Percentiles rank a stretch among this genome's conserved stretches.
phyloP scores from a whole-genome alignment of 148 eudicot genomes.

The Rhododendron kiyosumense region DNA sequence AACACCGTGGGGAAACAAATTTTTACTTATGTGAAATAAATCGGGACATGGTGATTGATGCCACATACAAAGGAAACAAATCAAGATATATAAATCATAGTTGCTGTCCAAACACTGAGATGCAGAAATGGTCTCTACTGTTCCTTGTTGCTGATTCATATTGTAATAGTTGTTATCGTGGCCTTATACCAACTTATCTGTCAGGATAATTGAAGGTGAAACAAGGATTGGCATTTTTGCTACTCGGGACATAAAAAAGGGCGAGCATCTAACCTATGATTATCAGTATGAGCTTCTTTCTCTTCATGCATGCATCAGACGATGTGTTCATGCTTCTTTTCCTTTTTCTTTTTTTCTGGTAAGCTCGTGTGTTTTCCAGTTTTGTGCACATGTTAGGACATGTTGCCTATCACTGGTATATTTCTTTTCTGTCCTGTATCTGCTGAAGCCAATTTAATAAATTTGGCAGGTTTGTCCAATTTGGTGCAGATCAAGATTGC shows the following conservation, averaged over 20 bases:
- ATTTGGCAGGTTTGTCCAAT: slow-evolving; percentile 97
- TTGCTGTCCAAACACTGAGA: slow-evolving; percentile 96
- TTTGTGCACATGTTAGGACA: neutral
- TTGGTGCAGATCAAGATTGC: slow-evolving; percentile 99
- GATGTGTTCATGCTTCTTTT: neutral
- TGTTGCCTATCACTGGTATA: neutral
- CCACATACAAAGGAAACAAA: slow-evolving; percentile 90
- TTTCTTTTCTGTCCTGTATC: neutral
- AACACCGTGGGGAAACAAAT: slow-evolving; percentile 86
- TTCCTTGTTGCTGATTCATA: slow-evolving; percentile 14
- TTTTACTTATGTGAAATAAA: slow-evolving; percentile 96
- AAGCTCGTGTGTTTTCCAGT: neutral
- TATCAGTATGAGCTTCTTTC: slow-evolving; percentile 64
- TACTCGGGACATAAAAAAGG: slow-evolving; percentile 73
- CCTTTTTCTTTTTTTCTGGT: neutral
- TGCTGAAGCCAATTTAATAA: slow-evolving; percentile 33
- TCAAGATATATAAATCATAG: slow-evolving; percentile 99
- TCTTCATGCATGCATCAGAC: neutral
- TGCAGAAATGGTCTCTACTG: slow-evolving; percentile 90
- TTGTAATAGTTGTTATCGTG: slow-evolving; percentile 4
- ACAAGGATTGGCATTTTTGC: slow-evolving; percentile 99
- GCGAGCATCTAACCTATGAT: slow-evolving; percentile 95
- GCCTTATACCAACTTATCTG: slow-evolving; percentile 11
- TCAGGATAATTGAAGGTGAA: slow-evolving; percentile 94
- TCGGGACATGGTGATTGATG: slow-evolving; percentile 99